These are phyloP conservation scores for Brassica nigra DNA, from an alignment of 345 rosid genomes.

Conservation along the genomic window DNA sequence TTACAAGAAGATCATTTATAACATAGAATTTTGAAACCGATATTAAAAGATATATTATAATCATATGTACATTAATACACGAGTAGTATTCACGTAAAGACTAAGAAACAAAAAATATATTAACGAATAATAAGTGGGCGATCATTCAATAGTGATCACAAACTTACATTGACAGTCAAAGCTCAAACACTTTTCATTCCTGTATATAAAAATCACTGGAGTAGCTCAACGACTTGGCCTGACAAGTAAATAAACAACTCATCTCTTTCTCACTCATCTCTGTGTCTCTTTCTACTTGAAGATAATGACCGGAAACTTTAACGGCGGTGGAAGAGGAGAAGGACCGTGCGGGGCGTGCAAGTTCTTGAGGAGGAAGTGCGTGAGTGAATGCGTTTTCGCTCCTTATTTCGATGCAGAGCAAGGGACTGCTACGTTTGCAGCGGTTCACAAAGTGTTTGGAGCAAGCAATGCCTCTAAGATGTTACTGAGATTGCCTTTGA, in stretches of 20 bases:
- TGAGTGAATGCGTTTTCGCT: slow-evolving; percentile 76
- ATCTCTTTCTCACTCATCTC: background rate
- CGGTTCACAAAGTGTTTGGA: slow-evolving; percentile 89
- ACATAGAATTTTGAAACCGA: slow-evolving; percentile 39
- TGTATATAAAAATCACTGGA: slow-evolving; percentile 18
- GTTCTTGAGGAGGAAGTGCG: slow-evolving; percentile 79
- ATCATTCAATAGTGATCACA: slow-evolving; percentile 33
- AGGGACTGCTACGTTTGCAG: slow-evolving; percentile 76
- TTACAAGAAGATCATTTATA: slow-evolving; percentile 35
- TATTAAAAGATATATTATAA: slow-evolving; percentile 35
- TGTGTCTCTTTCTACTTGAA: background rate
- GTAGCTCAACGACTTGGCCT: slow-evolving; percentile 16
- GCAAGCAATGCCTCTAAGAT: slow-evolving; percentile 92
- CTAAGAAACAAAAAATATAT: background rate
- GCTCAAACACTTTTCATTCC: slow-evolving; percentile 31
- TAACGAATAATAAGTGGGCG: slow-evolving; percentile 24
- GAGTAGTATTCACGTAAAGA: slow-evolving; percentile 43
- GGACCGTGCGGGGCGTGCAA: slow-evolving; percentile 96
- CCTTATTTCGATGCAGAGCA: slow-evolving; percentile 91
- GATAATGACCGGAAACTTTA: slow-evolving; percentile 43
- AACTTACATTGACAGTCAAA: slow-evolving; percentile 36
- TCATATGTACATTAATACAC: slow-evolving; percentile 1
- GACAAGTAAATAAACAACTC: background rate
- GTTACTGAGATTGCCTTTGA: slow-evolving; percentile 58
- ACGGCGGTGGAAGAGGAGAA: slow-evolving; percentile 49